Evolutionary conservation across 805 yeast species (phyloP), one percentile per base, ranked within the genome.

Genomic region (Saccharomycopsis sp.): DNA sequence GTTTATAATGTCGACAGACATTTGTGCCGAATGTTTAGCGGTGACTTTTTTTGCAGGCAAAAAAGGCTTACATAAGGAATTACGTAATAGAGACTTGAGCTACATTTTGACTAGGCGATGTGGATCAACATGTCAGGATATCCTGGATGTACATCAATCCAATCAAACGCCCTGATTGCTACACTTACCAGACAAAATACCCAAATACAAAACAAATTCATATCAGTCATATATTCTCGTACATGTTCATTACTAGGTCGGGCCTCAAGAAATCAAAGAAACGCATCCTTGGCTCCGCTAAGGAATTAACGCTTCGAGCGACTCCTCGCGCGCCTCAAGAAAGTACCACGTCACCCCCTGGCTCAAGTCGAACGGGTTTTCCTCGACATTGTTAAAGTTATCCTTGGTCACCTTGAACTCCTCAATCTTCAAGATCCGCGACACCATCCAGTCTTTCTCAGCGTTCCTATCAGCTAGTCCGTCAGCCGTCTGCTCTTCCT

Each of bases 401-500:
- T 68, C 75, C n/a, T 73, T 77, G 0, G 77, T 76, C 2, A 84
- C 87, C 2, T 70, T 65, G 51, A 76, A 75, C 63, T 80, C 80
- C 58, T 81, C 82, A 52, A 91, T 79, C n/a, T 69, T 71, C 8
- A 74, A 64, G 15, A 91, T 82, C 54, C 86, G 74, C 0, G 88
- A 96, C 37, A 92, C 84, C 66, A 91, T 77, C 92, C 97, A 92
- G 63, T 91, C 97, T 56, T 85, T 80, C 34, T 72, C 75, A 9
- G 69, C 69, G 20, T 71, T 59, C 44, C 65, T 24, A n/a, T 21
- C n/a, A 3, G 16, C 20, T 12, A 12, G 18, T 16, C 48, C 48
- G 21, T 44, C 16, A 44, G 21, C 64, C 1, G 66, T 65, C 15
- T 74, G 67, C 14, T 71, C 71, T 52, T 75, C 74, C 54, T 82